phyloP scores from a whole-genome alignment of 139 green algal genomes.

The Nannochloris sp. region DNA sequence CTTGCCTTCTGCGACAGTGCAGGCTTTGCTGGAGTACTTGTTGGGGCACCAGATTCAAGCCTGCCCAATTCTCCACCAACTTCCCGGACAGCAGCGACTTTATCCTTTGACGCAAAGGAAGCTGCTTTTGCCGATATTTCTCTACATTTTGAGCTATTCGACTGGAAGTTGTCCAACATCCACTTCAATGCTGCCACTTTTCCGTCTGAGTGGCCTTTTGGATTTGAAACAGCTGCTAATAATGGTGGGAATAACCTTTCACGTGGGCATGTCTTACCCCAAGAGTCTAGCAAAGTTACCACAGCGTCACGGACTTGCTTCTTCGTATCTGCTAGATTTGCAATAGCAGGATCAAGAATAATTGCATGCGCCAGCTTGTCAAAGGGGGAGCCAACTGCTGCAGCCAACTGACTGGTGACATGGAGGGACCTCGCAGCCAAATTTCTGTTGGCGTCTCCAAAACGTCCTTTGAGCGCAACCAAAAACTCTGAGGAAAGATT shows the following conservation, averaged over 20 bases:
- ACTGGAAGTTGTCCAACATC: slow-evolving; percentile 24
- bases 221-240: slow-evolving; percentile 35
- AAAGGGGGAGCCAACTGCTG: slow-evolving; percentile 71
- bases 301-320: slow-evolving; percentile 65
- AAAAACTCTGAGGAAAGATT: slow-evolving; percentile 34
- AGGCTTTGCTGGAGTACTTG: slow-evolving; percentile 5
- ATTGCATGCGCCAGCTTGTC: slow-evolving; percentile 36
- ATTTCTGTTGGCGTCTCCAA: slow-evolving; percentile 93
- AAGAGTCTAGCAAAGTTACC: slow-evolving; percentile 69
- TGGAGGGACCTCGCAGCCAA: slow-evolving; percentile 56
- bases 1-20: not conserved
- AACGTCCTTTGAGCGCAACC: slow-evolving; percentile 30
- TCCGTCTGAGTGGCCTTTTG: slow-evolving; percentile 63
- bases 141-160: slow-evolving; percentile 18
- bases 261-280: slow-evolving; percentile 33
- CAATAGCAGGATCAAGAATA: slow-evolving; percentile 53
- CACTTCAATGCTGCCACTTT: slow-evolving; percentile 50
- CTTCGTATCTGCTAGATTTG: slow-evolving; percentile 83
- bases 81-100: slow-evolving; percentile 63
- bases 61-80: slow-evolving; percentile 39
- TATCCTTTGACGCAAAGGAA: slow-evolving; percentile 49
- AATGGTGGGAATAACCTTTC: slow-evolving; percentile 48
- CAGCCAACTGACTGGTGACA: slow-evolving; percentile 66
- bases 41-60: not conserved
- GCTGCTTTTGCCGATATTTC: slow-evolving; percentile 26